Percentiles rank a stretch among this genome's conserved stretches.
phyloP scores from a whole-genome alignment of 495 filamentous ascomycete species.

The Penicillium samsonianum region DNA sequence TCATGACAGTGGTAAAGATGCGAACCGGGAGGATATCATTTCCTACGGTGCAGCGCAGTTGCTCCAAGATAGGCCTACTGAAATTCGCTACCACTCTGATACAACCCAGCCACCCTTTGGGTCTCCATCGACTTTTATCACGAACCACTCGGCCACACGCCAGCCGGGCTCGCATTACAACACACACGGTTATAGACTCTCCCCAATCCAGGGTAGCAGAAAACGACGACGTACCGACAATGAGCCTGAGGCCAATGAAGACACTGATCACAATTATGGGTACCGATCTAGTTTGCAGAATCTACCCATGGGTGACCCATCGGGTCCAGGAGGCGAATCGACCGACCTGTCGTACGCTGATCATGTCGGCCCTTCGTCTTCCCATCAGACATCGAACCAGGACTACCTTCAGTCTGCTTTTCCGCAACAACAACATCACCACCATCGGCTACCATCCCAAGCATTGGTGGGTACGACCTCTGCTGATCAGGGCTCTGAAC shows the following conservation, averaged over 20 bases:
- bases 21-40: slow-evolving; percentile 25
- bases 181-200: slow-evolving; percentile 27
- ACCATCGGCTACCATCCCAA: slow-evolving; percentile 70
- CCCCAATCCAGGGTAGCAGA: slow-evolving; percentile 31
- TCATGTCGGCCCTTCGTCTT: slow-evolving; percentile 30
- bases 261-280: slow-evolving; percentile 18
- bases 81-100: slow-evolving; percentile 32
- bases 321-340: slow-evolving; percentile 28
- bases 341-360: slow-evolving; percentile 37
- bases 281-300: slow-evolving; percentile 31
- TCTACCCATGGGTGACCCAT: slow-evolving; percentile 30
- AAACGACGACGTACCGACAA: slow-evolving; percentile 38
- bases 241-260: slow-evolving; percentile 27
- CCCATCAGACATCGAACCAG: slow-evolving; percentile 32
- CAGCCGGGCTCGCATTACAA: slow-evolving; percentile 34
- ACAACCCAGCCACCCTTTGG: slow-evolving; percentile 36
- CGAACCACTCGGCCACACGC: slow-evolving; percentile 36
- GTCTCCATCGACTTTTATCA: slow-evolving; percentile 5
- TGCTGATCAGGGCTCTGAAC: slow-evolving; percentile 31
- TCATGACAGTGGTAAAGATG: slow-evolving; percentile 36
- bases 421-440: slow-evolving; percentile 64
- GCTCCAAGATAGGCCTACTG: slow-evolving; percentile 32
- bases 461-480: slow-evolving; percentile 41
- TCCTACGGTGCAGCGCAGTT: slow-evolving; percentile 35
- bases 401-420: slow-evolving; percentile 31